Evolutionary conservation across 768 basidiomycete genomes (phyloP).

Genomic region (Phaeotremella fagi): DNA sequence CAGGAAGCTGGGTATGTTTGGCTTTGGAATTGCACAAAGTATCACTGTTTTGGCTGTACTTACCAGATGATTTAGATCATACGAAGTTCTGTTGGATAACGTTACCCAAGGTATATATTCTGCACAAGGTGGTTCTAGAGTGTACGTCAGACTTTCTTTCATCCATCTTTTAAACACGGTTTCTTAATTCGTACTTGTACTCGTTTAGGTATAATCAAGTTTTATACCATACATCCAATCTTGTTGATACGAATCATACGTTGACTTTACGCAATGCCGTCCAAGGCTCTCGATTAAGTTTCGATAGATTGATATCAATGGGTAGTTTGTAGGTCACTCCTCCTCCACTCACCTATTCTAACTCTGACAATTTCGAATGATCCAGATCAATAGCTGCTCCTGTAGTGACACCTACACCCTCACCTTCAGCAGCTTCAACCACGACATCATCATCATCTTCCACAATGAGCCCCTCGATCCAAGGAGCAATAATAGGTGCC

Average conservation of each 20-base stretch:
- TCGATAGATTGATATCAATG: slow-evolving; percentile 25
- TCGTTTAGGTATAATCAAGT: slow-evolving; percentile 29
- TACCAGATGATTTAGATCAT: slow-evolving; percentile 9
- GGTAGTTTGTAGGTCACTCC: slow-evolving; percentile 21
- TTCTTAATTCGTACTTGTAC: no score
- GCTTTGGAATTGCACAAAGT: no score
- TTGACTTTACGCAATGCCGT: slow-evolving; percentile 24
- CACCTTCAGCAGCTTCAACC: background rate
- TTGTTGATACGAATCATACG: slow-evolving; percentile 14
- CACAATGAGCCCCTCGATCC: background rate
- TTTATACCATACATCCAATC: slow-evolving; percentile 20
- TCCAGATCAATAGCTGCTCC: background rate
- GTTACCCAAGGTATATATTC: slow-evolving; percentile 19
- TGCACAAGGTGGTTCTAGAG: slow-evolving; percentile 14
- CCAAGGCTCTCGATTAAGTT: slow-evolving; percentile 22
- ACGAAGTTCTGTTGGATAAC: slow-evolving; percentile 30
- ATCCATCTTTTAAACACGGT: no score
- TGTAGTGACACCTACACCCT: background rate
- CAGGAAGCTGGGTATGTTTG: slow-evolving; percentile 16
- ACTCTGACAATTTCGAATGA: background rate
- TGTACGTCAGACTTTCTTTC: no score
- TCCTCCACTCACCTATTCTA: background rate
- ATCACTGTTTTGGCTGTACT: background rate
- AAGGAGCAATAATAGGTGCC: background rate
- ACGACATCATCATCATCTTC: background rate